Percentiles rank a stretch among this genome's conserved stretches.
Evolutionary conservation across 176 grass and related monocot genomes (phyloP).

Genomic region (Ensete glaucum): DNA sequence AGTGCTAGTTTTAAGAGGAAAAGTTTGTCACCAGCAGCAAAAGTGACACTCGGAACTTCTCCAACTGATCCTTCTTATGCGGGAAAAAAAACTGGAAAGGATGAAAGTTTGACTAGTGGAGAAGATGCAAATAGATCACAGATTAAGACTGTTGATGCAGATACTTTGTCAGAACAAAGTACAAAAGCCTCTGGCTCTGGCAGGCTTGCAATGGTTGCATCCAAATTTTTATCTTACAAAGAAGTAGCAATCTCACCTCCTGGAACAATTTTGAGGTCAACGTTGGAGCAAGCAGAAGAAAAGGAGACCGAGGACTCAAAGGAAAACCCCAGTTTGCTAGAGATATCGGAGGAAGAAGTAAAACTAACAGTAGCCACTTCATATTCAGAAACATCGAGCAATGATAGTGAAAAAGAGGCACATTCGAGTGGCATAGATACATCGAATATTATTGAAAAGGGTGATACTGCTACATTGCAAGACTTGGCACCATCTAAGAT

Average conservation of each 20-base stretch:
- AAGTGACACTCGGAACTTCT: conserved; percentile 29
- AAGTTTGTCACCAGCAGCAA: conserved; percentile 26
- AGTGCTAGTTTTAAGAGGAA: conserved; percentile 27
- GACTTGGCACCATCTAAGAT: conserved; percentile 41
- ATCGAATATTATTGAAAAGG: conserved; percentile 25
- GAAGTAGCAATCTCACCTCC: conserved; percentile 86
- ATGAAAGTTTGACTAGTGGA: conserved; percentile 23
- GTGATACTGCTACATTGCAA: conserved; percentile 37
- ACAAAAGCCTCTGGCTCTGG: conserved; percentile 26
- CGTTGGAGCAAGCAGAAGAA: conserved; percentile 47
- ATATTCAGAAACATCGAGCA: conserved; percentile 31
- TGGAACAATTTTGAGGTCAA: conserved; percentile 65
- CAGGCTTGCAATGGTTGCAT: conserved; percentile 49
- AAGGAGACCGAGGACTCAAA: conserved; percentile 17
- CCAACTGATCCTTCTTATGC: conserved; percentile 24
- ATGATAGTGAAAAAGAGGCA: conserved; percentile 38
- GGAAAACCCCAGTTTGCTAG: conserved; percentile 26
- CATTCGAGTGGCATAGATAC: conserved; percentile 29
- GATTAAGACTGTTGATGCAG: conserved; percentile 18
- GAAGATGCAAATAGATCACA: conserved; percentile 31
- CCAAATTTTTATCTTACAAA: conserved; percentile 88
- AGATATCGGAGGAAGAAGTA: conserved; percentile 38
- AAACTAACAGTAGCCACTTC: conserved; percentile 31
- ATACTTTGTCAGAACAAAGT: conserved; percentile 22
- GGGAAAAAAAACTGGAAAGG: conserved; percentile 33